Evolutionary conservation across 176 grass and related monocot genomes (phyloP), one percentile per base, ranked within the genome.

Genomic region (Ampelocalamus luodianensis): DNA sequence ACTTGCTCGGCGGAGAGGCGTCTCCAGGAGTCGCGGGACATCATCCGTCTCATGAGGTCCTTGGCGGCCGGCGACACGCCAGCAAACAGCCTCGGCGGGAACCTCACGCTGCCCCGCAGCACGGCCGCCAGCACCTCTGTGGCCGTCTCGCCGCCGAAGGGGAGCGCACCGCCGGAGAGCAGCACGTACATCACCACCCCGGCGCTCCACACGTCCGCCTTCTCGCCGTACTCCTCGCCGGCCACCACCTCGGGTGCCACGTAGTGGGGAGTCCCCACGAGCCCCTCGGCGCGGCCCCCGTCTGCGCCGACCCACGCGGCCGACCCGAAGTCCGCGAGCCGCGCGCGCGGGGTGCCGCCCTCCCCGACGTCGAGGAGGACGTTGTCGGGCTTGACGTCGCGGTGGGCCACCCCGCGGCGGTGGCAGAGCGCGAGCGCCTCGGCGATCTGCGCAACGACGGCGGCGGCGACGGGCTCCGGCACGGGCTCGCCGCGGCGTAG

Each of bases 131-230:
- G 90, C 61, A 92, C 91, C 79, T 97, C 94, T 58, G 83, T 82
- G 3, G 87, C 87, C 8, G 59, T 90, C 6, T 97, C 94, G 2
- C 94, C 94, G 36, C 85, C 84, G 72, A 97, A 97, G 27, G 94
- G 94, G 23, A 91, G 82, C 29, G 90, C 82, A n/a, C 94, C 94
- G 76, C 94, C 92, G 9, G 94, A 71, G 51, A 97, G 89, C 79
- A 97, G 90, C 76, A 90, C 79, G 82, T 97, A 97, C 79, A 97
- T 88, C 65, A 97, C 90, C 82, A 97, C 94, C 5, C 94, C 94
- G 3, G 92, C 92, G 76, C 94, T 94, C 92, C 94, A 97, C 82
- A 94, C 92, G 56, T 94, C 92, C 5, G 90, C 92, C 88, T 97
- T 96, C 14, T 89, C 94, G 14, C 91, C 94, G 78, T 96, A 96